Conservation (phyloP, 2,329 filamentous ascomycete species). For the Neonectria punicea region DNA sequence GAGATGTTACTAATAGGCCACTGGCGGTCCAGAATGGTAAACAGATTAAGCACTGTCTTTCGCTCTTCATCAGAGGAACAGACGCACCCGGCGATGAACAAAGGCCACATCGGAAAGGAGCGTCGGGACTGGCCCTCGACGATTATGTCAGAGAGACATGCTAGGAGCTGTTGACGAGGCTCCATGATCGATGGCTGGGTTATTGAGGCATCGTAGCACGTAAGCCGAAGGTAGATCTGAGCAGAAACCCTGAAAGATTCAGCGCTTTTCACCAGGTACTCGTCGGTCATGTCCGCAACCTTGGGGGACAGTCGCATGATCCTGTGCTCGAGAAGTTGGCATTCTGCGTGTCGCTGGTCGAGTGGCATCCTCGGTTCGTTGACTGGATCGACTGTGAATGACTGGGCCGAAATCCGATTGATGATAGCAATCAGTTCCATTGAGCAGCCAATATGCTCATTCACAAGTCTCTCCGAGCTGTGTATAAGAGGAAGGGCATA, state of each 20-base stretch:
- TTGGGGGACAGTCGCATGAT: slow-evolving; percentile 9
- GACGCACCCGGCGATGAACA: slow-evolving; percentile 39
- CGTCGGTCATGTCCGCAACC: slow-evolving; percentile 11
- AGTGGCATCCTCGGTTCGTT: slow-evolving; percentile 3
- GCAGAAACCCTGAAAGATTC: slow-evolving; percentile 37
- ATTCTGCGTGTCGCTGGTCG: slow-evolving; percentile 20
- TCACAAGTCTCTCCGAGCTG: slow-evolving; percentile 24
- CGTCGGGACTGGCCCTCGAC: slow-evolving; percentile 33
- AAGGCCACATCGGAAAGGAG: slow-evolving; percentile 41
- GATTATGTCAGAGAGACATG: slow-evolving; percentile 34
- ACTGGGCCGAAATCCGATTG: slow-evolving; percentile 35
- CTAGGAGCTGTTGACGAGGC: slow-evolving; percentile 27
- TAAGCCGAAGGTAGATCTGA: slow-evolving; percentile 37
- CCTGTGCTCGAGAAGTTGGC: slow-evolving; percentile 28
- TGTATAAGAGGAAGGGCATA: slow-evolving; percentile 20
- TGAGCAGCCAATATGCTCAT: slow-evolving; percentile 39
- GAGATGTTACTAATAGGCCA: slow-evolving; percentile 41
- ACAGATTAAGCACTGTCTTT: slow-evolving; percentile 34
- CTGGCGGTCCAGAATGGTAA: slow-evolving; percentile 34
- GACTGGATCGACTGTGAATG: slow-evolving; percentile 3
- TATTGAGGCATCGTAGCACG: slow-evolving; percentile 35
- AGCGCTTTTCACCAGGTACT: slow-evolving; percentile 34
- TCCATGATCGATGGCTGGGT: slow-evolving; percentile 28
- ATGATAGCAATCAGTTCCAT: slow-evolving; percentile 41
- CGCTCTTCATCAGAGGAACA: slow-evolving; percentile 38